phyloP scores from a whole-genome alignment of 2,329 filamentous ascomycete species.

The Fusarium hostae region DNA sequence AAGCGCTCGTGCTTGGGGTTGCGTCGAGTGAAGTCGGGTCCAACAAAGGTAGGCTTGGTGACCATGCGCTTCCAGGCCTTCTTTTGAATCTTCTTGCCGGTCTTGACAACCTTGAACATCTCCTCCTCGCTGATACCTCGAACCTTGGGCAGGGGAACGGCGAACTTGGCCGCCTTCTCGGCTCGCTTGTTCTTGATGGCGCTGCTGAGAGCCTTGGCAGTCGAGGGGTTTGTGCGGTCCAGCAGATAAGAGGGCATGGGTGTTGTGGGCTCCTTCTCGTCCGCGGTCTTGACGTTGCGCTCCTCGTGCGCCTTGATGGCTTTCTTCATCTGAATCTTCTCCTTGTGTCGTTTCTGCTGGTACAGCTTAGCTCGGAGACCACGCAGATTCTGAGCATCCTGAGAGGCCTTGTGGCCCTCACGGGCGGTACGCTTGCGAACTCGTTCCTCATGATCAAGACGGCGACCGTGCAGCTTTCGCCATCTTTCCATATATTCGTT shows the following conservation, averaged over 20 bases:
- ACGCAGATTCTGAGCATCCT: conserved; percentile 92
- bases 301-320: conserved; percentile 94
- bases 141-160: conserved; percentile 92
- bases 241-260: conserved; percentile 93
- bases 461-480: conserved; percentile 64
- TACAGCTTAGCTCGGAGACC: conserved; percentile 93
- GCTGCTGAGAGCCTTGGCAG: conserved; percentile 76
- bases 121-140: conserved; percentile 92
- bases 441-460: conserved; percentile 86
- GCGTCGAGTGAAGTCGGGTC: conserved; percentile 86
- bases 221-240: conserved; percentile 74
- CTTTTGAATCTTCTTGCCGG: conserved; percentile 92
- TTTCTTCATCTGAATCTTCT: conserved; percentile 99
- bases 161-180: conserved; percentile 94
- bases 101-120: conserved; percentile 97
- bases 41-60: conserved; percentile 77
- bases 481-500: conserved; percentile 84
- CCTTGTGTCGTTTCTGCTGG: conserved; percentile 91
- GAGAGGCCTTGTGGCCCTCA: conserved; percentile 86
- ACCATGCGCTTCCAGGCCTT: conserved; percentile 81
- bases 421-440: conserved; percentile 86
- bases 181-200: conserved; percentile 96
- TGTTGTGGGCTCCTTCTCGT: conserved; percentile 80
- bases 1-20: conserved; percentile 81
- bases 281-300: conserved; percentile 90